Percentiles rank a stretch among this genome's conserved stretches.
These are phyloP conservation scores for Tuber magnatum DNA, from an alignment of 495 filamentous ascomycete species.

Conservation along the genomic window DNA sequence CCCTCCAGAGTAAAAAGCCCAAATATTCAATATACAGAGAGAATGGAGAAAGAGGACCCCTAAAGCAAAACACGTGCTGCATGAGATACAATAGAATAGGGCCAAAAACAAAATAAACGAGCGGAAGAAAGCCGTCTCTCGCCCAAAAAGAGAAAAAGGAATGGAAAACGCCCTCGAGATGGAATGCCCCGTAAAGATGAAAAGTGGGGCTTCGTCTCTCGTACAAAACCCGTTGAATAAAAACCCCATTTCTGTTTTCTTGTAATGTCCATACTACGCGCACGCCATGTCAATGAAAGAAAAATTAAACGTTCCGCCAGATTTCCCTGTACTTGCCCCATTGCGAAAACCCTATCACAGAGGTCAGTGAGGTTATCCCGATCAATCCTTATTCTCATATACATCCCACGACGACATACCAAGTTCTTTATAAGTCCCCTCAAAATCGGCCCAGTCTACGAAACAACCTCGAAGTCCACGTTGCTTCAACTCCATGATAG, in stretches of 20 bases:
- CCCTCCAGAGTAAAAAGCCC: neutral
- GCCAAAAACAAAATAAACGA: conserved; percentile 13
- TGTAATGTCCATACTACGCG: conserved; percentile 5
- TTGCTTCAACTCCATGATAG: conserved; percentile 41
- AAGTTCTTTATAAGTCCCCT: conserved; percentile 40
- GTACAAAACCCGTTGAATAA: conserved; percentile 3
- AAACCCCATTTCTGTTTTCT: conserved; percentile 6
- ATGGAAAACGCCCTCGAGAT: neutral
- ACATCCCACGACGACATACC: conserved; percentile 27
- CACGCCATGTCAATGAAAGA: conserved; percentile 8
- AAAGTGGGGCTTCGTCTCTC: neutral
- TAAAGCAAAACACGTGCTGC: neutral
- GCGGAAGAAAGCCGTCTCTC: conserved; percentile 7
- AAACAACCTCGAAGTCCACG: conserved; percentile 44
- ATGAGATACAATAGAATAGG: neutral
- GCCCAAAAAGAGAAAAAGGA: conserved; percentile 3
- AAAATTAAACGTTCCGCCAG: conserved; percentile 40
- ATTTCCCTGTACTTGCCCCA: conserved; percentile 46
- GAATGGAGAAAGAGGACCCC: neutral
- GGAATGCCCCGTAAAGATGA: conserved; percentile 29
- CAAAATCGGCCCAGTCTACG: conserved; percentile 42
- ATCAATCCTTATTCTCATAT: conserved; percentile 25
- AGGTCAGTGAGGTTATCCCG: neutral
- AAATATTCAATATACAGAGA: conserved; percentile 7
- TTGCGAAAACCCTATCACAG: conserved; percentile 41